Conservation (phyloP, 352 stramenopile genomes). For the Globisporangium nagaii region DNA sequence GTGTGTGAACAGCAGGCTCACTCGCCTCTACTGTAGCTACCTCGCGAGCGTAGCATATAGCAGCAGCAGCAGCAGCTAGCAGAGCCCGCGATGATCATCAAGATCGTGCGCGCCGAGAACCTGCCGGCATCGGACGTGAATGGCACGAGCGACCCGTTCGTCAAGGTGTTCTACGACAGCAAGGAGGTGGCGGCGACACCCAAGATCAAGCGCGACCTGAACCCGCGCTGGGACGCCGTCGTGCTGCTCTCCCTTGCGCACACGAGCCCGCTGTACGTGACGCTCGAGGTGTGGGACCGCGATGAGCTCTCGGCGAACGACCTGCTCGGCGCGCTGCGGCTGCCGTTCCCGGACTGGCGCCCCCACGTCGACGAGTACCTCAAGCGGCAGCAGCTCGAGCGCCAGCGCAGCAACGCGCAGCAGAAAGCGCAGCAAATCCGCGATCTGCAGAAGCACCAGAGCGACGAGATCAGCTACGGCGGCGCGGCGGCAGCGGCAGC, state of each 20-base stretch:
- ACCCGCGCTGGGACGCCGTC: slow-evolving; percentile 69
- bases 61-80: too few relatives aligned
- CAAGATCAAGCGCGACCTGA: slow-evolving; percentile 64
- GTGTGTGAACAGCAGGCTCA: too few relatives aligned
- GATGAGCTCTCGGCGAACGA: slow-evolving; percentile 70
- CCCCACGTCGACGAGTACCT: slow-evolving; percentile 39
- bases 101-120: slow-evolving; percentile 73
- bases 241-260: slow-evolving; percentile 51
- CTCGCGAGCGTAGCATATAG: too few relatives aligned
- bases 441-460: slow-evolving; percentile 15
- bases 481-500: neutral
- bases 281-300: slow-evolving; percentile 69
- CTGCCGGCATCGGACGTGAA: slow-evolving; percentile 54
- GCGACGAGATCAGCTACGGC: slow-evolving; percentile 3
- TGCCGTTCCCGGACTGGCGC: slow-evolving; percentile 69
- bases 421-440: slow-evolving; percentile 21
- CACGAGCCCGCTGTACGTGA: slow-evolving; percentile 53
- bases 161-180: slow-evolving; percentile 67
- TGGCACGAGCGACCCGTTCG: slow-evolving; percentile 71
- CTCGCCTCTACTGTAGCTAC: neutral
- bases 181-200: slow-evolving; percentile 66
- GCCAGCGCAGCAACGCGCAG: slow-evolving; percentile 21
- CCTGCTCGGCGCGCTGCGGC: slow-evolving; percentile 55
- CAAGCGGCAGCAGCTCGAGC: slow-evolving; percentile 20
- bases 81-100: slow-evolving; percentile 22